phyloP scores from a whole-genome alignment of 1,139 yeast genomes.

The Kluyveromyces sp. region DNA sequence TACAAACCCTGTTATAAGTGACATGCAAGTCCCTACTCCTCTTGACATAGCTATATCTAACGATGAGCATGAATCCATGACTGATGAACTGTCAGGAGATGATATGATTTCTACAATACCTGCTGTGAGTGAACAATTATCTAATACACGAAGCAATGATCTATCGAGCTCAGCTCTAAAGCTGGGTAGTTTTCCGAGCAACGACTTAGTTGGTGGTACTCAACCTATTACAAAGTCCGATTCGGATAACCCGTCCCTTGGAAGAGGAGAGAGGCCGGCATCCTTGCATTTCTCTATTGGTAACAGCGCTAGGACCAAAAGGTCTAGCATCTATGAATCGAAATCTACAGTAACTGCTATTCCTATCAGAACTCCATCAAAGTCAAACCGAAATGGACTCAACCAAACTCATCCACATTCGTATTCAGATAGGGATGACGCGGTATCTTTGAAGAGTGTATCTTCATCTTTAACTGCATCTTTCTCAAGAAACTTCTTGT shows the following conservation, averaged over 20 bases:
- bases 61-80: neutral
- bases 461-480: conserved; percentile 36
- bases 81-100: neutral
- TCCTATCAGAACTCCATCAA: conserved; percentile 21
- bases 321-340: conserved; percentile 30
- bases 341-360: conserved; percentile 29
- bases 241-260: neutral
- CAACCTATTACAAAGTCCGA: neutral
- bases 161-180: no score
- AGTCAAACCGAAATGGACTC: conserved; percentile 2
- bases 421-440: conserved; percentile 20
- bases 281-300: conserved; percentile 20
- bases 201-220: neutral
- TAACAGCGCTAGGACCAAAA: conserved; percentile 20
- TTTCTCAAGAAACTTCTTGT: conserved; percentile 36
- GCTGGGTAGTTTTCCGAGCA: neutral
- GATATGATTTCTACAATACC: neutral
- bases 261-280: conserved; percentile 5
- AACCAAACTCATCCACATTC: conserved; percentile 8
- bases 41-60: neutral
- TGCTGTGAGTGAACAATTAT: neutral
- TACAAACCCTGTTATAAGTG: conserved; percentile 24
- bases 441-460: conserved; percentile 22
- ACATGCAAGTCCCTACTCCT: conserved; percentile 18
- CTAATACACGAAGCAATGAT: neutral